Percentiles rank a stretch among this genome's conserved stretches.
Conservation (phyloP, 2,329 filamentous ascomycete species). For the Paraphaeosphaeria sporulosa region DNA sequence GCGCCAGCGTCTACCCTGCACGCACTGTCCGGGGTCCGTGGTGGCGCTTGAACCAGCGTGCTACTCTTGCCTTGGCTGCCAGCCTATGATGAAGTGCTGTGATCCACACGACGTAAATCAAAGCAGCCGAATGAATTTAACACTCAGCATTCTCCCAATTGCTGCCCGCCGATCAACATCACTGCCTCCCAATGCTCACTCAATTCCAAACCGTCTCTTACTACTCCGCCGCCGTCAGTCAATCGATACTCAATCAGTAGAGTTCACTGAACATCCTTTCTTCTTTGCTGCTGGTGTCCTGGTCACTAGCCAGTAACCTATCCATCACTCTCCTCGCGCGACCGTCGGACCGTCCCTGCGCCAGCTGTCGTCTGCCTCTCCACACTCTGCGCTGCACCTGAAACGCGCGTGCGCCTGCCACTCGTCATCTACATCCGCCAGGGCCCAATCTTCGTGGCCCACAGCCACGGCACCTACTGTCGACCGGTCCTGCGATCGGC, state of each 20-base stretch:
- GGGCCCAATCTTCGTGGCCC: constrained; percentile 46
- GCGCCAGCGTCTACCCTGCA: constrained; percentile 27
- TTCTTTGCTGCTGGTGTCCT: constrained; percentile 43
- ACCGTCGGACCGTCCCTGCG: constrained; percentile 35
- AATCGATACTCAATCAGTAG: constrained; percentile 43
- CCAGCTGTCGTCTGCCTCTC: constrained; percentile 37
- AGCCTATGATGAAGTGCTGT: constrained; percentile 50
- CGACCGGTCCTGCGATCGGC: constrained; percentile 48
- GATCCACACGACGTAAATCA: constrained; percentile 43
- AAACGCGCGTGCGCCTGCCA: constrained; percentile 49
- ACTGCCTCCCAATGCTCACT: constrained; percentile 37
- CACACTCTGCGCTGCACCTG: constrained; percentile 44
- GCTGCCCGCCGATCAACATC: constrained; percentile 45
- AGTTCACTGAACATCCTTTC: constrained; percentile 41
- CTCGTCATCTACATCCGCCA: constrained; percentile 41
- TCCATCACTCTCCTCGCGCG: constrained; percentile 25
- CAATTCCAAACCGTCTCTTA: constrained; percentile 38
- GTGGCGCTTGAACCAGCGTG: constrained; percentile 34
- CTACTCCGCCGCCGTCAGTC: constrained; percentile 31
- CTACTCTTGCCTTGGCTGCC: constrained; percentile 42
- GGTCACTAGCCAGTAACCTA: constrained; percentile 31
- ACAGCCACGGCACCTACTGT: constrained; percentile 46
- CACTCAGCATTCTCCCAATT: constrained; percentile 39
- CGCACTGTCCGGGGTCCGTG: constrained; percentile 35
- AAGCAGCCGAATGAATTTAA: constrained; percentile 46